These are phyloP conservation scores for Exophiala alcalophila DNA, from an alignment of 2,329 filamentous ascomycete genomes.

Conservation along the genomic window DNA sequence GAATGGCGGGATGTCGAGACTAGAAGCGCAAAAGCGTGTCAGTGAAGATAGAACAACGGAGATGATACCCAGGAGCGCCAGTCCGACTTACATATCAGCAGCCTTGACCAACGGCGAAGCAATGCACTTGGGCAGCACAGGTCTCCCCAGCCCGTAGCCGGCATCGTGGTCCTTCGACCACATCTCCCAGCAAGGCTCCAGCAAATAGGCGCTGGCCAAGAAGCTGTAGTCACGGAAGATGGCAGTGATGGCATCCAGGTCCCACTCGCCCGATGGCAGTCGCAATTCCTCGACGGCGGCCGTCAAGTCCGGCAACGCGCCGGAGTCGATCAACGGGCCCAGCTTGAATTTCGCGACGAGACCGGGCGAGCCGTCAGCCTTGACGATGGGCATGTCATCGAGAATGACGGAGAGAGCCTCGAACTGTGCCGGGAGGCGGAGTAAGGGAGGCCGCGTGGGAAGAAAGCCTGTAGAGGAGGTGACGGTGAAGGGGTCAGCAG, in stretches of 20 bases:
- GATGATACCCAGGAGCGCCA: not conserved
- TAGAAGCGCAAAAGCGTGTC: constrained; percentile 34
- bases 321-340: constrained; percentile 67
- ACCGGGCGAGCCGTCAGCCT: constrained; percentile 67
- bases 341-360: constrained; percentile 72
- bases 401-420: constrained; percentile 68
- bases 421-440: constrained; percentile 69
- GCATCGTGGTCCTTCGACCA: constrained; percentile 58
- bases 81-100: constrained; percentile 82
- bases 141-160: constrained; percentile 73
- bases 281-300: constrained; percentile 66
- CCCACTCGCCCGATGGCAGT: constrained; percentile 47
- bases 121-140: constrained; percentile 69
- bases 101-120: constrained; percentile 79
- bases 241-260: constrained; percentile 78
- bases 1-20: constrained; percentile 78
- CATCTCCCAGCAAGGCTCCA: constrained; percentile 85
- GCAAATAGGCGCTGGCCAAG: constrained; percentile 80
- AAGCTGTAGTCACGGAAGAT: constrained; percentile 91
- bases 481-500: constrained; percentile 48
- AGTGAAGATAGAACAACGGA: constrained; percentile 6
- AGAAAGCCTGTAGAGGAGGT: constrained; percentile 47
- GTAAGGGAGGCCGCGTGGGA: constrained; percentile 40
- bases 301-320: constrained; percentile 72
- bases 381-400: constrained; percentile 75